phyloP scores from a whole-genome alignment of 164 flowering plant genomes.

The Nelumbo lutea region DNA sequence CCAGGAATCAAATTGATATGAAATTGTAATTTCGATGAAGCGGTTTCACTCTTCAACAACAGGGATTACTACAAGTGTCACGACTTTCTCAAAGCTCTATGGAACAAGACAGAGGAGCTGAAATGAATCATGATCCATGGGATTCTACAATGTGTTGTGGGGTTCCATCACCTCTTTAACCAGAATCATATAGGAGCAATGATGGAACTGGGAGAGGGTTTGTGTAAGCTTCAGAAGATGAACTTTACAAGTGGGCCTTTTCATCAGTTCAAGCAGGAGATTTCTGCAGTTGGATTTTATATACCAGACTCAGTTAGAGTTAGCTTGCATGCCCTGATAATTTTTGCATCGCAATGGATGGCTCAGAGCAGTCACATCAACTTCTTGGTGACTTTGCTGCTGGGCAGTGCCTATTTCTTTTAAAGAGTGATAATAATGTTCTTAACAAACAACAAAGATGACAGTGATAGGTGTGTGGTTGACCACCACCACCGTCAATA shows the following conservation, averaged over 20 bases:
- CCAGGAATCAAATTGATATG: too few species aligned
- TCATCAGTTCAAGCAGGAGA: conserved; percentile 60
- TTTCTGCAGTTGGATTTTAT: conserved; percentile 69
- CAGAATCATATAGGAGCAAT: conserved; percentile 93
- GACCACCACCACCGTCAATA: too few species aligned
- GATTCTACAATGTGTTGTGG: conserved; percentile 7
- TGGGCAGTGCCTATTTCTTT: too few species aligned
- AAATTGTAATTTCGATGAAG: conserved; percentile 45
- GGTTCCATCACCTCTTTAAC: conserved; percentile 81
- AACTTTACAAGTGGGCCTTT: conserved; percentile 64
- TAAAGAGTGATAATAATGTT: too few species aligned
- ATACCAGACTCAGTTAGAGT: conserved; percentile 76
- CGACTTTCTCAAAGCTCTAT: conserved; percentile 40
- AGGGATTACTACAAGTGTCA: conserved; percentile 75
- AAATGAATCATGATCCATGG: conserved; percentile 30
- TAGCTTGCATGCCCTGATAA: conserved; percentile 25
- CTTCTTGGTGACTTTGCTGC: too few species aligned
- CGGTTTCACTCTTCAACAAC: conserved; percentile 61
- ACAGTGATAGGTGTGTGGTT: too few species aligned
- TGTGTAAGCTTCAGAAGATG: conserved; percentile 1
- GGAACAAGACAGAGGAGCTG: conserved; percentile 46
- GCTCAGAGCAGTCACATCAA: too few species aligned
- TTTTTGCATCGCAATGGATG: too few species aligned
- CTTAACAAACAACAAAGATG: too few species aligned
- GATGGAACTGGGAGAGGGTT: conserved; percentile 44